phyloP scores from a whole-genome alignment of 805 yeast species.

The Yamadazyma sp. region DNA sequence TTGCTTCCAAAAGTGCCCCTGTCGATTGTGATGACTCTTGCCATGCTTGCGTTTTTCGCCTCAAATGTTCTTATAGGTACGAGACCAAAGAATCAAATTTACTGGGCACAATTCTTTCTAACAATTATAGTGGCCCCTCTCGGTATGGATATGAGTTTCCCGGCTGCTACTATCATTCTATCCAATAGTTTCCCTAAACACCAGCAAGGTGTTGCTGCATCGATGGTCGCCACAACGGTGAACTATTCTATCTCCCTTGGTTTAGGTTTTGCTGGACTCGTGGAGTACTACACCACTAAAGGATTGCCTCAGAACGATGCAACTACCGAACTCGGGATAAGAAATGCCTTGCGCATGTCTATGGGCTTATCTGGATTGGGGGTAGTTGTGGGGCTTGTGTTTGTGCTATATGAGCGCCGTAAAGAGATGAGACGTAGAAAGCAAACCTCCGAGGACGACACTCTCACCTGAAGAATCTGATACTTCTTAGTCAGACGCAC shows the following conservation, averaged over 20 bases:
- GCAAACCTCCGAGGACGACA: too few species aligned
- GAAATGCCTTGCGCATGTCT: constrained; percentile 30
- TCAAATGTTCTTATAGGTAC: constrained; percentile 53
- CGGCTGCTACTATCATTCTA: constrained; percentile 65
- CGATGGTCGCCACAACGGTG: constrained; percentile 66
- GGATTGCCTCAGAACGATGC: constrained; percentile 16
- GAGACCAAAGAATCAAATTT: constrained; percentile 58
- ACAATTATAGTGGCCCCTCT: constrained; percentile 54
- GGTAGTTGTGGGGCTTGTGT: constrained; percentile 9
- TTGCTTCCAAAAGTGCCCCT: constrained; percentile 48
- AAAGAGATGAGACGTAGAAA: too few species aligned
- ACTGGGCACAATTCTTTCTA: constrained; percentile 59
- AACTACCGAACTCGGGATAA: constrained; percentile 22
- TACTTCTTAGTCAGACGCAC: too few species aligned
- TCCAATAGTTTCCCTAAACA: constrained; percentile 56
- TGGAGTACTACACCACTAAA: constrained; percentile 27
- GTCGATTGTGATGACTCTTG: constrained; percentile 46
- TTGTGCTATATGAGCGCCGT: constrained; percentile 9
- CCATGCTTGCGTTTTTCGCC: constrained; percentile 53
- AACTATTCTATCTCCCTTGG: constrained; percentile 58
- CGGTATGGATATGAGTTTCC: constrained; percentile 81
- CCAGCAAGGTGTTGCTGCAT: constrained; percentile 78
- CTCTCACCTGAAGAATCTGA: too few species aligned
- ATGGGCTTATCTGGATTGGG: constrained; percentile 37
- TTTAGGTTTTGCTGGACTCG: constrained; percentile 36